A percentile compares a stretch with the other conserved stretches of the same genome.
Conservation (phyloP, 2,329 filamentous ascomycete genomes). For the Lasiodiplodia theobromae region DNA sequence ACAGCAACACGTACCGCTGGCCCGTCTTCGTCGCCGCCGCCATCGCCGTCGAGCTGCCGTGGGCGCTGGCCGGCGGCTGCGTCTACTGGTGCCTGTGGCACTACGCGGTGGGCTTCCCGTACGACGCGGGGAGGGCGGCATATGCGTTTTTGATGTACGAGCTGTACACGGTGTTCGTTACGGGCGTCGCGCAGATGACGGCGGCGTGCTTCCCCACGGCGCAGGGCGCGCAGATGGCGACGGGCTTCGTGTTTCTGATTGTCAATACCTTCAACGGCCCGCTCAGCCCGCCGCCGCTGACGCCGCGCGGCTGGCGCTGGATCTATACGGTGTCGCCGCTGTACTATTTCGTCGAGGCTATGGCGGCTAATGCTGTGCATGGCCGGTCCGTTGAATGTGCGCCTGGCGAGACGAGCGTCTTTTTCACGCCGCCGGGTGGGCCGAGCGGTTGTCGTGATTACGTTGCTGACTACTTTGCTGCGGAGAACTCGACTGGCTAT, state of each 20-base stretch:
- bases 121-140: slow-evolving; percentile 69
- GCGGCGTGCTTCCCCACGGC: slow-evolving; percentile 70
- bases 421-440: slow-evolving; percentile 62
- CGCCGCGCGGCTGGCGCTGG: slow-evolving; percentile 60
- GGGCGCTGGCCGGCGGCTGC: slow-evolving; percentile 73
- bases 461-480: slow-evolving; percentile 42
- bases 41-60: slow-evolving; percentile 81
- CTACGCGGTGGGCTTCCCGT: slow-evolving; percentile 77
- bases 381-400: slow-evolving; percentile 69
- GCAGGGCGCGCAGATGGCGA: slow-evolving; percentile 72
- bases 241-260: slow-evolving; percentile 67
- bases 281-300: background rate
- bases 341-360: slow-evolving; percentile 75
- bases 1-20: slow-evolving; percentile 68
- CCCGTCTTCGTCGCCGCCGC: slow-evolving; percentile 79
- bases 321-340: slow-evolving; percentile 79
- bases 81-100: slow-evolving; percentile 80
- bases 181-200: slow-evolving; percentile 80
- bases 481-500: slow-evolving; percentile 42
- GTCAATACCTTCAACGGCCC: slow-evolving; percentile 3
- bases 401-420: slow-evolving; percentile 68
- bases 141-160: slow-evolving; percentile 78
- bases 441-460: slow-evolving; percentile 66
- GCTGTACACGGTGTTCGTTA: slow-evolving; percentile 75
- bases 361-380: slow-evolving; percentile 72